Evolutionary conservation across 2,329 filamentous ascomycete genomes (phyloP).

Genomic region (Exophiala lecanii-corni): DNA sequence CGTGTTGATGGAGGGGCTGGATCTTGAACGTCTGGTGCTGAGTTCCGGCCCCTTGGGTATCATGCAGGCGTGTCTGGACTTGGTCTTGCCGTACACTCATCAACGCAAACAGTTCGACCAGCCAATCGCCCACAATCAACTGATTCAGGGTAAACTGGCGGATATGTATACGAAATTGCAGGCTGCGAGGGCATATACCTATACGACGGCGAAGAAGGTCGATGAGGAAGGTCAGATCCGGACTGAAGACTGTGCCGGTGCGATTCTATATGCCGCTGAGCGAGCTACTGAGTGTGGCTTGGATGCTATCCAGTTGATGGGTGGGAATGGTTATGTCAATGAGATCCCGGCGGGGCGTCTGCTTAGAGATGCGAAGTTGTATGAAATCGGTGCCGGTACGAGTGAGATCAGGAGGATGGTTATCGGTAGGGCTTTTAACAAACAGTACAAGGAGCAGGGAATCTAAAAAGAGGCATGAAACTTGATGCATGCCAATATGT

Average conservation of each 20-base stretch:
- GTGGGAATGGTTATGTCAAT: conserved; percentile 93
- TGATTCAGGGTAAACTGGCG: conserved; percentile 86
- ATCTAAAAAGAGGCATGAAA: no score
- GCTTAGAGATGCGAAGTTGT: conserved; percentile 72
- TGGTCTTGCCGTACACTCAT: conserved; percentile 83
- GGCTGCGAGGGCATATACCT: conserved; percentile 81
- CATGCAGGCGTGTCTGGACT: conserved; percentile 87
- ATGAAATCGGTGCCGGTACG: conserved; percentile 95
- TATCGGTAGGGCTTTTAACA: conserved; percentile 87
- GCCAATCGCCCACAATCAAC: conserved; percentile 86
- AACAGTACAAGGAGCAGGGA: conserved; percentile 57
- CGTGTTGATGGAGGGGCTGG: conserved; percentile 93
- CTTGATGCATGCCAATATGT: no score
- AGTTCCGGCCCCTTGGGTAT: conserved; percentile 86
- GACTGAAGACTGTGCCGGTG: conserved; percentile 90
- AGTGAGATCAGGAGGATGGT: conserved; percentile 93
- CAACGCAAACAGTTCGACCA: conserved; percentile 80
- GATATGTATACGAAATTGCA: conserved; percentile 97
- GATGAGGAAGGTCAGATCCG: conserved; percentile 69
- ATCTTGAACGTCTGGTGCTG: conserved; percentile 87
- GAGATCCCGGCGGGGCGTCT: conserved; percentile 88
- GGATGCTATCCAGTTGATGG: conserved; percentile 86
- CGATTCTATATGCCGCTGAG: conserved; percentile 90
- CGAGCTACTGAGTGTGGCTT: conserved; percentile 79
- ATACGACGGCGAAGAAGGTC: conserved; percentile 71